Evolutionary conservation across 78 protist genomes (phyloP).

Genomic region (Dictyostelium firmibasis): DNA sequence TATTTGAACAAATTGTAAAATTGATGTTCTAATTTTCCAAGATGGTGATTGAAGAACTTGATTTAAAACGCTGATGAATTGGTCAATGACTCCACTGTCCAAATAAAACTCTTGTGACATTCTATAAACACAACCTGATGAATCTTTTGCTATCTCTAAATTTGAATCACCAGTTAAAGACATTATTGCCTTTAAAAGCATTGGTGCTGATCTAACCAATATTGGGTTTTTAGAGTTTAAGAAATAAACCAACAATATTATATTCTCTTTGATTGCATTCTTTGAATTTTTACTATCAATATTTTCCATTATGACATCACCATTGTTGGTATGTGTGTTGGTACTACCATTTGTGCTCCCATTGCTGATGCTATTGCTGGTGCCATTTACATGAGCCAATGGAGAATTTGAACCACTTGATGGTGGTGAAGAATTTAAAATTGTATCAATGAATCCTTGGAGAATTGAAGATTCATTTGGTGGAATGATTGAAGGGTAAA

Average conservation of each 20-base stretch:
- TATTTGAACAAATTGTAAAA: slow-evolving; percentile 48
- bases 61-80: neutral
- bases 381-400: neutral
- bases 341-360: neutral
- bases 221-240: neutral
- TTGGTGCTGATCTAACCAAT: slow-evolving; percentile 3
- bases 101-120: slow-evolving; percentile 46
- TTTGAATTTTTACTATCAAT: neutral
- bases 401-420: slow-evolving; percentile 7
- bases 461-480: neutral
- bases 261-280: slow-evolving; percentile 10
- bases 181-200: neutral
- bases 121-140: neutral
- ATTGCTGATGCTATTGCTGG: neutral
- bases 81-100: neutral
- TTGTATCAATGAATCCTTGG: neutral
- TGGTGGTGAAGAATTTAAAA: neutral
- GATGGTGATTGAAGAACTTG: neutral
- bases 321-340: neutral
- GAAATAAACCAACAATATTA: neutral
- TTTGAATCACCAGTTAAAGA: slow-evolving; percentile 7
- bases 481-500: neutral
- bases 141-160: slow-evolving; percentile 4
- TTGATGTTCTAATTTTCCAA: slow-evolving; percentile 50
- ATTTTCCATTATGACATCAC: neutral